Base-by-base conservation (phyloP, 202 grass and related monocot genomes). In the Dendrocalamus latiflorus region DNA sequence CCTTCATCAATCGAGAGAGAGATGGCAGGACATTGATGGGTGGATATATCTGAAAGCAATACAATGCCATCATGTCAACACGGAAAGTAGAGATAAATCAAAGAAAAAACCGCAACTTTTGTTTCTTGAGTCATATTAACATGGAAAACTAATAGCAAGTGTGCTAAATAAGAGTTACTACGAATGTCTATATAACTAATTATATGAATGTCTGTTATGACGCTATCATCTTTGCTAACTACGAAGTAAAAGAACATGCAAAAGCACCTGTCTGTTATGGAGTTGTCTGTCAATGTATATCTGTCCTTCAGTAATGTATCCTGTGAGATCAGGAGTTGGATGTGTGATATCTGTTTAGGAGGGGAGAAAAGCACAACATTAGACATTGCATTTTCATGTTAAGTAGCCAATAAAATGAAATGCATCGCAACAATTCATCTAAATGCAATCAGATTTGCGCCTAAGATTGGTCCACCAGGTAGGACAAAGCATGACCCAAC, bases 271-370 rank as follows among this genome's bases (percentile, higher is more conserved):
- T 86, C 96, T 89, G 86, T 99, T 99, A 54, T 99, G 67, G 43
- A 99, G 96, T 66, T 99, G 96, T 45, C 96, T 93, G 53, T 99
- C 96, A 65, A 99, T 95, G 83, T 99, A 99, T 86, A 99, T 99
- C 80, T 99, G 93, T 58, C 96, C 96, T 91, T 99, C 96, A 2
- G 96, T 99, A 79, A 99, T 99, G 68, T 99, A 99, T 51, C 96
- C 96, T 75, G 96, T 99, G 76, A 99, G 89, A 89, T 99, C 96
- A 72, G 96, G 96, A 69, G 93, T 99, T 61, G 96, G 96, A 92
- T 99, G 96, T 25, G 96, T 99, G 87, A 96, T 96, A 91, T 96
- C 93, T 96, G 72, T 86, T 89, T 16, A 83, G 20, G 4, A 47
- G 18, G 54, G 39, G 60, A 8, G 16, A 21, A 21, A 14, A 59